Evolutionary conservation across 2,329 filamentous ascomycete genomes (phyloP).

Genomic region (Didymella pomorum): DNA sequence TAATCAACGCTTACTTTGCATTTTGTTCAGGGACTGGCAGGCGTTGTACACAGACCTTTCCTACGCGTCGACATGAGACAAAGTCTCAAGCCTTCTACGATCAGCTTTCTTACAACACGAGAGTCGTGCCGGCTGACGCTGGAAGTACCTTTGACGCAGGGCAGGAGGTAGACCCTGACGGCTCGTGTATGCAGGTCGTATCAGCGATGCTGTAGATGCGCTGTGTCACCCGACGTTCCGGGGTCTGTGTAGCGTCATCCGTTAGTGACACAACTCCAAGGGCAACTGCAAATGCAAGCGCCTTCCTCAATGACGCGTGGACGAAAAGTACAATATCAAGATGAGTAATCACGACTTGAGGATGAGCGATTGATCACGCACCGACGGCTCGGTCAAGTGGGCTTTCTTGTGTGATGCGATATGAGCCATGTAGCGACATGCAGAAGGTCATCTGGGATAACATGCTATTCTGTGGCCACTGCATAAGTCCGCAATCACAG

Average conservation of each 20-base stretch:
- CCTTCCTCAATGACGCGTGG: not conserved
- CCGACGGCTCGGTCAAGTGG: not conserved
- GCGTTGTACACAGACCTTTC: not conserved
- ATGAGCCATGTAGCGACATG: not conserved
- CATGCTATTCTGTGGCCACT: not conserved
- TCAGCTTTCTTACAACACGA: not conserved
- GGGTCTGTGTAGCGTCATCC: constrained; percentile 2
- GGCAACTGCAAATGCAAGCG: not conserved
- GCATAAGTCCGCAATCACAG: not conserved
- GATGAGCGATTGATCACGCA: not conserved
- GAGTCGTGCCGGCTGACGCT: not conserved
- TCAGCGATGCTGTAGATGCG: not conserved
- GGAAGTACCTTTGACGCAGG: not conserved
- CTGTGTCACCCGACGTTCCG: constrained; percentile 1
- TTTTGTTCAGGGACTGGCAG: not conserved
- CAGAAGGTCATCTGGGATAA: not conserved
- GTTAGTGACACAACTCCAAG: not conserved
- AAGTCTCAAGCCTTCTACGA: not conserved
- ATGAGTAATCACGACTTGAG: not conserved
- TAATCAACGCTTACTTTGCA: not conserved
- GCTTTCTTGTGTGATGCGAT: not conserved
- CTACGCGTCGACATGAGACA: not conserved
- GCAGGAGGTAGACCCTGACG: not conserved
- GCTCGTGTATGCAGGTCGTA: not conserved
- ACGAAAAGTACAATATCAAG: too few relatives aligned